Base-by-base conservation (phyloP, 805 yeast species). In the Clavispora vitiphila region DNA sequence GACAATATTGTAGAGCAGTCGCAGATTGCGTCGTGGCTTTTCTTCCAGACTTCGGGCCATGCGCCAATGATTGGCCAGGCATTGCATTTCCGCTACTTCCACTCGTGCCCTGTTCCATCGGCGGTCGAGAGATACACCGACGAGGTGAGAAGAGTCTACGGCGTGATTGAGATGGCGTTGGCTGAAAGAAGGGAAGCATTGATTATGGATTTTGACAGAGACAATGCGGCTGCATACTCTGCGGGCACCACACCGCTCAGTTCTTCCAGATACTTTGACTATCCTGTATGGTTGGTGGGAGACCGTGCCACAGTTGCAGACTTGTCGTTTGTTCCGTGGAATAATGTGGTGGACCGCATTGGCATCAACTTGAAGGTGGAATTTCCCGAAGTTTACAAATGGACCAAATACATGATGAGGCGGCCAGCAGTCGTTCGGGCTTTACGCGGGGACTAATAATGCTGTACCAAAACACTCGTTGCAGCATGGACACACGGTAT, bases 51-150 rank as follows among this genome's bases (percentile, higher is more conserved):
- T 3, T 84, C 95, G 4, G 97, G 98, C 6, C 97, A 89, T 60
- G 96, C 97, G 0, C 96, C 97, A n/a, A 90, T 90, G 96, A 86
- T 90, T 54, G 97, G 97, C 15, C 97, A 90, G 64, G 96, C 97
- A 8, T 73, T 91, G 53, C 97, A 91, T 67, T 91, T 90, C 69
- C 76, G 90, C 56, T 88, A 86, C 61, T 88, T 90, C 72, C 96
- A 90, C 60, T 77, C 90, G 6, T 83, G 83, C 46, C 81, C 81
- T 40, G 88, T 90, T 2, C 88, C 91, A 15, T 78, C 88, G 44
- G 96, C 97, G 0, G 86, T 90, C 16, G 96, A 87, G 53, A 71
- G 96, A 57, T 90, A 89, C 60, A 82, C 86, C 1, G 95, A 86
- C 54, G 98, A 90, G 65, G 96, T 90, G 19, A 74, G 96, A 55